Base-by-base conservation (phyloP, 129 eudicot species). In the Escallonia rubra region DNA sequence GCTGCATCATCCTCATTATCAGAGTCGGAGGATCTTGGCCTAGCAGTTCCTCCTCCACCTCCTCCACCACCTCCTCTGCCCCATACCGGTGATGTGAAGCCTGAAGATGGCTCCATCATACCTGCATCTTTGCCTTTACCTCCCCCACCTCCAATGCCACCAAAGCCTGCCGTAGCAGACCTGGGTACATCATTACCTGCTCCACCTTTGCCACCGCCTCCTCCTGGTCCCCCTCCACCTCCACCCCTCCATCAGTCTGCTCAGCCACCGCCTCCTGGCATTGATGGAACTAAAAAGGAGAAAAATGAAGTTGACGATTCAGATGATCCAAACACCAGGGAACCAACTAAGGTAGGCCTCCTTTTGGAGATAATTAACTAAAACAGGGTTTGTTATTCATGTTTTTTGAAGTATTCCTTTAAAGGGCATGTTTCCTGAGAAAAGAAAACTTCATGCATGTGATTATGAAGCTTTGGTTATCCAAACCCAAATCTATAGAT, bases 1-100 rank as follows among this genome's bases (percentile, higher is more conserved):
- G 86, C 68, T 48, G 87, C 92, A 54, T 81, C 81, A 58, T 74
- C 83, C 59, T 79, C 84, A 13, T 43, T 15, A 23, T 77, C 80
- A 57, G 98, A 85, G 58, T 34, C 87, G 42, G 96, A 93, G 39
- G 91, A 82, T 77, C 80, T 68, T 64, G 83, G 61, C 50, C 69
- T 89, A 23, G 64, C 88, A 7, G 81, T 73, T 49, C 85, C 85
- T 42, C 98, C 91, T 15, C 88, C 89, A 66, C 97, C 96, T 2
- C 96, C 95, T 6, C 97, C 97, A 4, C 96, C 90, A 15, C 98
- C 98, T 71, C 88, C 89, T 62, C 74, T 83, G 67, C 95, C 87
- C 41, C 59, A 70, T 61, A 64, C 60, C 15, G 83, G 90, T 9
- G 91, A 88, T 78, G 52, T 72, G 52, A 89, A 81, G 15, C 43